Evolutionary conservation across 768 basidiomycete species (phyloP), one percentile per base, ranked within the genome.

Genomic region (Calocybe gangraenosa): DNA sequence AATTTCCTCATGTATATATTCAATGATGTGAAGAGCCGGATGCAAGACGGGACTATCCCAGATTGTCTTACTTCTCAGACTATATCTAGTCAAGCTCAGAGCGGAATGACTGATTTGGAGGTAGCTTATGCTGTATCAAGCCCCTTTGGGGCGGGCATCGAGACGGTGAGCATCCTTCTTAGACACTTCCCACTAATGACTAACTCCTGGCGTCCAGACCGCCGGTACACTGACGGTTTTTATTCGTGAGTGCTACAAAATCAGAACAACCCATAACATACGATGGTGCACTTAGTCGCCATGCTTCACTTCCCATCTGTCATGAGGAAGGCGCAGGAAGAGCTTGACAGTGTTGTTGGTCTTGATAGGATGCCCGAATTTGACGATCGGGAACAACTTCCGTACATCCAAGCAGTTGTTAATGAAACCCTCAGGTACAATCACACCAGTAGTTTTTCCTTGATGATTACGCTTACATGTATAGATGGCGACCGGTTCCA

Each of bases 101-200:
- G 61, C 23, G 71, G 67, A 1, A 62, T 74, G 65, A 53, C 53
- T 3, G 71, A 71, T 25, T 42, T 74, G 10, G 70, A 75, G 34
- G 52, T 76, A 7, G 73, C 71, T 10, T 75, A 75, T 53, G 59
- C 69, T 2, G 61, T 71, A 17, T 70, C 66, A 6, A 65, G 68
- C 40, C 70, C 74, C 0, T 75, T 75, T 48, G 71, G 69, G 2
- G 74, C 74, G 19, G 74, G 73, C 0, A 71, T 70, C 14, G 73
- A 74, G 38, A 73, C 71, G 36, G 70, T 70, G 21, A 36, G 58
- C 17, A 14, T 25, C 32, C 25, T 20, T 7, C 5, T 38, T 14
- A 19, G n/a, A 13, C 15, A 20, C 25, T n/a, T 3, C 20, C 3
- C 39, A 17, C 38, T 21, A 10, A 19, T 14, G 44, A 13, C 42